phyloP scores from a whole-genome alignment of 371 early-diverging fungal species.

The Syncephalastrum sp. region DNA sequence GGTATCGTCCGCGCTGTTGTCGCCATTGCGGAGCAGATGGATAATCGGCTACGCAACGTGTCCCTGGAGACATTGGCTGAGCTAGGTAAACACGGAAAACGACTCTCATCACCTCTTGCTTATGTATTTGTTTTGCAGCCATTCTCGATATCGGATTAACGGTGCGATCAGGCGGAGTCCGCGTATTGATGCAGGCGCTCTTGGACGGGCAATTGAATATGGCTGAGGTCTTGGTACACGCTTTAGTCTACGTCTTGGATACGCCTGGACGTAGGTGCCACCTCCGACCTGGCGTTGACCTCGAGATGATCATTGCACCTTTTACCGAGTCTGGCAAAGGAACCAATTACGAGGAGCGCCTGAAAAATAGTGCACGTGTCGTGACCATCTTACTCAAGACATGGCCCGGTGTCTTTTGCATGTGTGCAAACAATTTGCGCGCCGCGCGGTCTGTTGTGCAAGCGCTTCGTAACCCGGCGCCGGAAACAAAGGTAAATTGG shows the following conservation, averaged over 20 bases:
- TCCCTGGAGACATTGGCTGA: conserved; percentile 81
- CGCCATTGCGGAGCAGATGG: conserved; percentile 78
- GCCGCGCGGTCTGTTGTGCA: conserved; percentile 76
- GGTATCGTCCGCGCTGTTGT: conserved; percentile 73
- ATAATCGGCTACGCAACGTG: conserved; percentile 71
- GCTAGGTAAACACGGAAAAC: conserved; percentile 47
- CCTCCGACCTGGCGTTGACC: conserved; percentile 76
- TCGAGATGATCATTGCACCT: conserved; percentile 71
- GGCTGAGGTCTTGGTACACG: conserved; percentile 60
- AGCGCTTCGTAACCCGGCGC: conserved; percentile 69
- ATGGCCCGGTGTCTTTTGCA: conserved; percentile 81
- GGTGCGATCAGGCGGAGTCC: conserved; percentile 69
- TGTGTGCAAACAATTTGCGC: conserved; percentile 73
- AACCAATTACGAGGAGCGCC: conserved; percentile 58
- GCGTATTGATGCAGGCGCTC: conserved; percentile 67
- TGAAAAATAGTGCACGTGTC: conserved; percentile 64
- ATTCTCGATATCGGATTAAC: conserved; percentile 61
- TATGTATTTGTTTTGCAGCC: conserved; percentile 18
- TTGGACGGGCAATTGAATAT: conserved; percentile 72
- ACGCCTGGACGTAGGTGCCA: conserved; percentile 62
- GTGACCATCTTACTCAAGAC: conserved; percentile 64
- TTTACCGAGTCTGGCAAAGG: conserved; percentile 76
- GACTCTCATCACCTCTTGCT: background rate
- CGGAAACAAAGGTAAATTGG: conserved; percentile 69
- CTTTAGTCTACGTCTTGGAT: conserved; percentile 75